These are phyloP conservation scores for Pichia terricola DNA, from an alignment of 1,139 yeast genomes.

Conservation along the genomic window DNA sequence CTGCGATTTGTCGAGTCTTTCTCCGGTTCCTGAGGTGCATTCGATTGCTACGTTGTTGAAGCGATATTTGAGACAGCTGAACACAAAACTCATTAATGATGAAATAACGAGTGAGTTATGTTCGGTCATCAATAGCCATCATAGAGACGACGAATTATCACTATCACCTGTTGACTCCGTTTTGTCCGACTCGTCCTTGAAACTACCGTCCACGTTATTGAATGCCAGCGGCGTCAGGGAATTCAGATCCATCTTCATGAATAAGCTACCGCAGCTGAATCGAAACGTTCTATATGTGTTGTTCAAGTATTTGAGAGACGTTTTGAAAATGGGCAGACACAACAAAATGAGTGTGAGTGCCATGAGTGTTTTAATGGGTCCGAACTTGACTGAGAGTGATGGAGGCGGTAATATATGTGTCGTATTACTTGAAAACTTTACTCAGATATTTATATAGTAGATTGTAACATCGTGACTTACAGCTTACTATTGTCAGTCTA, in stretches of 20 bases:
- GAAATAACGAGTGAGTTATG: slow-evolving; percentile 20
- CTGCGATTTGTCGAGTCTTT: slow-evolving; percentile 40
- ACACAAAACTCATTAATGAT: slow-evolving; percentile 22
- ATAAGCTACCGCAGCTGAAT: slow-evolving; percentile 36
- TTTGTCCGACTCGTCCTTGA: not conserved
- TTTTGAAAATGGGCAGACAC: slow-evolving; percentile 49
- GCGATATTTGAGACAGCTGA: slow-evolving; percentile 24
- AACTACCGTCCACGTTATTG: not conserved
- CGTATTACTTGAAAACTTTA: slow-evolving; percentile 23
- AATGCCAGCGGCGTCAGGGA: slow-evolving; percentile 5
- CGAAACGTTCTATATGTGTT: slow-evolving; percentile 55
- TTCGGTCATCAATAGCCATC: slow-evolving; percentile 13
- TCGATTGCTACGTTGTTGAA: slow-evolving; percentile 27
- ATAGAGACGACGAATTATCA: not conserved
- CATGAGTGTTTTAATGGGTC: slow-evolving; percentile 26
- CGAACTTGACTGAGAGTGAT: slow-evolving; percentile 24
- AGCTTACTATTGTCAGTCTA: too few species aligned
- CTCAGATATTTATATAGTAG: slow-evolving; percentile 14
- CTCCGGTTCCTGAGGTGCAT: slow-evolving; percentile 25
- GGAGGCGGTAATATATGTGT: slow-evolving; percentile 26
- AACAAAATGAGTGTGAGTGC: slow-evolving; percentile 67
- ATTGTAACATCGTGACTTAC: too few species aligned
- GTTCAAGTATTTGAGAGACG: slow-evolving; percentile 56
- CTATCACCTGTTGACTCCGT: slow-evolving; percentile 5
- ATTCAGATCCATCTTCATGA: slow-evolving; percentile 13